Conservation (phyloP, 352 stramenopile species). For the Phytophthora fragariaefolia region DNA sequence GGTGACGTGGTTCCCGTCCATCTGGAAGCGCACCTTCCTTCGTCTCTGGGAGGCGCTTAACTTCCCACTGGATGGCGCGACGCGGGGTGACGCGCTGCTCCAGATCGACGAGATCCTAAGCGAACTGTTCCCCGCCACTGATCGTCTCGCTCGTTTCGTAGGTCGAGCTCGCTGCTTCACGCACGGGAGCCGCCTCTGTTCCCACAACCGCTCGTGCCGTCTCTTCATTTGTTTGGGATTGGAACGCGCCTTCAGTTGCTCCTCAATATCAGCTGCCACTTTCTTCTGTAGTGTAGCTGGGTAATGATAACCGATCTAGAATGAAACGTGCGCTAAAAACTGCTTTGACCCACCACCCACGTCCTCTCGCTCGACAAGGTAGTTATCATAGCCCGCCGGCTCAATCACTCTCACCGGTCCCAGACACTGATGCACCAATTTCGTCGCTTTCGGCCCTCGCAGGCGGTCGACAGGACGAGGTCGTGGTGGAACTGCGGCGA, state of each 20-base stretch:
- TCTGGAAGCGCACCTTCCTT: slow-evolving; percentile 72
- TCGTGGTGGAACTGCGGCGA: no score
- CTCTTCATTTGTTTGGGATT: neutral
- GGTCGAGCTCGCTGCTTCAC: neutral
- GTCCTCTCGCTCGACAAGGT: neutral
- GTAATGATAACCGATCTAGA: slow-evolving; percentile 3
- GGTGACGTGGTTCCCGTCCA: slow-evolving; percentile 49
- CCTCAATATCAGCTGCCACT: neutral
- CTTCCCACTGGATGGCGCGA: slow-evolving; percentile 49
- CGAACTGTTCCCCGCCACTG: slow-evolving; percentile 46
- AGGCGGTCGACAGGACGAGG: no score
- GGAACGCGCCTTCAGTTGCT: slow-evolving; percentile 4
- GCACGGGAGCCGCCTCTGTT: neutral
- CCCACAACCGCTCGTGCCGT: neutral
- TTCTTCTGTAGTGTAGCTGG: neutral
- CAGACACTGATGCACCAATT: slow-evolving; percentile 11
- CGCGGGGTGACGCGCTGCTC: slow-evolving; percentile 21
- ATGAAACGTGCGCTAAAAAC: neutral
- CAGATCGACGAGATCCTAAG: slow-evolving; percentile 50
- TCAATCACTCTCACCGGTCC: neutral
- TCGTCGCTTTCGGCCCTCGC: slow-evolving; percentile 3
- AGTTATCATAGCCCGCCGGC: neutral
- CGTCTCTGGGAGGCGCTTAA: slow-evolving; percentile 69
- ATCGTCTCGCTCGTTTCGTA: slow-evolving; percentile 1
- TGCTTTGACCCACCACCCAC: neutral